Conservation (phyloP, 805 yeast species). For the Lipomyces anomalus region DNA sequence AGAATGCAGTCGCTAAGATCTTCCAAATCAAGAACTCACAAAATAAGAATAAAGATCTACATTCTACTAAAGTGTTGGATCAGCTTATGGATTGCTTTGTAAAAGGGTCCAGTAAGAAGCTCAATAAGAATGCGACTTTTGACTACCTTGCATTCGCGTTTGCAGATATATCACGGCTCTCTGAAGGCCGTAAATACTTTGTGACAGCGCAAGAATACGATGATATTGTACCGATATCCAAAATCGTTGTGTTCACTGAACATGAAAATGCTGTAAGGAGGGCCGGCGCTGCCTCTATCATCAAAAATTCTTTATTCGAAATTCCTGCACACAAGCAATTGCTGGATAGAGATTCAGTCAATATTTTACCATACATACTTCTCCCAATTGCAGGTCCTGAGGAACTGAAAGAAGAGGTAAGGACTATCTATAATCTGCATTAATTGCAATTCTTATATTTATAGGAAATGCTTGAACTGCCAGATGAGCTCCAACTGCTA, state of each 20-base stretch:
- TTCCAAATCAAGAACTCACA: constrained; percentile 5
- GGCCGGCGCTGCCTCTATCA: constrained; percentile 88
- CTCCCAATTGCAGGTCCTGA: constrained; percentile 76
- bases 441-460: no score
- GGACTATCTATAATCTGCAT: no score
- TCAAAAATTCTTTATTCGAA: constrained; percentile 84
- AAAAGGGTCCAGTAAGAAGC: constrained; percentile 65
- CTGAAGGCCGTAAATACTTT: constrained; percentile 57
- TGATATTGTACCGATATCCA: constrained; percentile 70
- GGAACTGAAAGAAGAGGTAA: constrained; percentile 73
- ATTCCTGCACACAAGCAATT: constrained; percentile 58
- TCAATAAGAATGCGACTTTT: constrained; percentile 66
- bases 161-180: constrained; percentile 71
- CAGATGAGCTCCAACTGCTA: constrained; percentile 78
- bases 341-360: constrained; percentile 56
- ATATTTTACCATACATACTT: constrained; percentile 73
- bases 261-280: constrained; percentile 73
- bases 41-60: constrained; percentile 5
- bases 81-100: constrained; percentile 86
- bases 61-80: constrained; percentile 45
- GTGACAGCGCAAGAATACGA: constrained; percentile 68
- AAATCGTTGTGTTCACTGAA: constrained; percentile 75
- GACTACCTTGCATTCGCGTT: constrained; percentile 85
- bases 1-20: constrained; percentile 44
- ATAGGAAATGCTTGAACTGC: constrained; percentile 78